phyloP scores from a whole-genome alignment of 169 alveolate genomes.

The Neospora caninum region DNA sequence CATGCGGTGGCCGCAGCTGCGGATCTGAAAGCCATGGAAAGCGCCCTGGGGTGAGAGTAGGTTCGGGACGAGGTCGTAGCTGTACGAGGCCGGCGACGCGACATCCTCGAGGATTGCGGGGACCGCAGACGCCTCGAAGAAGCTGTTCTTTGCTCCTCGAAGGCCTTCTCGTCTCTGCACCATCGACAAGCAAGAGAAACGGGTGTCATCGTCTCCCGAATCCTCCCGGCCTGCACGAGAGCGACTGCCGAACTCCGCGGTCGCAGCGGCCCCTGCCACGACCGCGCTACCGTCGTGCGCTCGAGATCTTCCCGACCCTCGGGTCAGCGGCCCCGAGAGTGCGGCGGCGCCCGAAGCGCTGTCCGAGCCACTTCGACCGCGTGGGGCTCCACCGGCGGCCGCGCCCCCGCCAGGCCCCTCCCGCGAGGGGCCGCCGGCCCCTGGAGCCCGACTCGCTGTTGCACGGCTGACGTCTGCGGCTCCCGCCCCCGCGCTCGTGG shows the following conservation, averaged over 20 bases:
- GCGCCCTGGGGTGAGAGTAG: neutral
- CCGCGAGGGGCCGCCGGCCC: neutral
- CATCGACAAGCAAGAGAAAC: neutral
- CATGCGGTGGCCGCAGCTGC: conserved; percentile 65
- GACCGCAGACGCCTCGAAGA: neutral
- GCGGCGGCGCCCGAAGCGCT: neutral
- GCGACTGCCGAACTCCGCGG: too few relatives aligned
- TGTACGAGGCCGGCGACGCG: neutral
- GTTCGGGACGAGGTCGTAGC: conserved; percentile 15
- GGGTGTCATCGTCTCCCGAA: neutral
- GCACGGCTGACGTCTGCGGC: neutral
- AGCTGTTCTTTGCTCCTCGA: neutral
- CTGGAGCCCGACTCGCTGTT: too few relatives aligned
- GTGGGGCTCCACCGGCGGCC: conserved; percentile 10
- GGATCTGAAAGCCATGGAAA: conserved; percentile 20
- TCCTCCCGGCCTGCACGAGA: neutral
- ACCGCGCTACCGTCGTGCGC: neutral
- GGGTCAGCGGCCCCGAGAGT: neutral
- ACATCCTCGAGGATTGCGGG: neutral
- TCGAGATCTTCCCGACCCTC: neutral
- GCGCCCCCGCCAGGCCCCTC: conserved; percentile 24
- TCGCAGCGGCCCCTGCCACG: neutral
- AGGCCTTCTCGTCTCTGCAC: neutral
- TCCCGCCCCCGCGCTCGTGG: neutral
- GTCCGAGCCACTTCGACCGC: neutral